Evolutionary conservation across 371 early-diverging fungal species (phyloP).

Genomic region (Syncephalastrum sp.): DNA sequence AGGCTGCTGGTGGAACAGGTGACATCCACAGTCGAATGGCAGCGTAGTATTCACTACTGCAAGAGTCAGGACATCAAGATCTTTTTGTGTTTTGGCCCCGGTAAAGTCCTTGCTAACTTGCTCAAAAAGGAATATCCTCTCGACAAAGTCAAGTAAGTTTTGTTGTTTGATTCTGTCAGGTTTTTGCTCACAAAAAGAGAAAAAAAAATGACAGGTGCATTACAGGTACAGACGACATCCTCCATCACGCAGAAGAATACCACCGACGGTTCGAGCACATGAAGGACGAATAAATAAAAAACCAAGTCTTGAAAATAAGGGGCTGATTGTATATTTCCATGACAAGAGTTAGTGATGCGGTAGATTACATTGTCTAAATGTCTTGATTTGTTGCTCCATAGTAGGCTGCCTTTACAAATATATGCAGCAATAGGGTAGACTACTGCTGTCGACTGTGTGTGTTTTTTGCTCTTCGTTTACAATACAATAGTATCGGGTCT

Average conservation of each 20-base stretch:
- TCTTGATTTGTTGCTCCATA: too few species aligned
- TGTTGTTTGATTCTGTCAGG: neutral
- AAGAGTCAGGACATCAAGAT: constrained; percentile 75
- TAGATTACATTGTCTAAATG: too few species aligned
- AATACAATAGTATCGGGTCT: neutral
- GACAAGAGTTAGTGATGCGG: too few species aligned
- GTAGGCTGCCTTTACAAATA: too few species aligned
- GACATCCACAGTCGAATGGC: constrained; percentile 88
- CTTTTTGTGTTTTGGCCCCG: constrained; percentile 87
- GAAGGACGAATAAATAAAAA: neutral
- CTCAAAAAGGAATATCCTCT: constrained; percentile 84
- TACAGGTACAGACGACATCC: constrained; percentile 47
- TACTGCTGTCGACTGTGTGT: too few species aligned
- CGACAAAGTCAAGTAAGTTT: constrained; percentile 60
- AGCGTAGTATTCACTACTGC: constrained; percentile 77
- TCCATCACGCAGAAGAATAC: constrained; percentile 35
- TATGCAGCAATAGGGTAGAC: too few species aligned
- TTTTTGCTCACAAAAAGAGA: neutral
- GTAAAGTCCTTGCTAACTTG: constrained; percentile 85
- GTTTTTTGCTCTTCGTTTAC: neutral
- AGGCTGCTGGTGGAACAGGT: constrained; percentile 76
- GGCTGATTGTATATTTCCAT: too few species aligned
- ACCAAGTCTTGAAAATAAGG: too few species aligned
- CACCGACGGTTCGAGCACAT: constrained; percentile 13
- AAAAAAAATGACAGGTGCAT: constrained; percentile 23